Conservation (phyloP, 495 filamentous ascomycete species). For the Podospora sp. region DNA sequence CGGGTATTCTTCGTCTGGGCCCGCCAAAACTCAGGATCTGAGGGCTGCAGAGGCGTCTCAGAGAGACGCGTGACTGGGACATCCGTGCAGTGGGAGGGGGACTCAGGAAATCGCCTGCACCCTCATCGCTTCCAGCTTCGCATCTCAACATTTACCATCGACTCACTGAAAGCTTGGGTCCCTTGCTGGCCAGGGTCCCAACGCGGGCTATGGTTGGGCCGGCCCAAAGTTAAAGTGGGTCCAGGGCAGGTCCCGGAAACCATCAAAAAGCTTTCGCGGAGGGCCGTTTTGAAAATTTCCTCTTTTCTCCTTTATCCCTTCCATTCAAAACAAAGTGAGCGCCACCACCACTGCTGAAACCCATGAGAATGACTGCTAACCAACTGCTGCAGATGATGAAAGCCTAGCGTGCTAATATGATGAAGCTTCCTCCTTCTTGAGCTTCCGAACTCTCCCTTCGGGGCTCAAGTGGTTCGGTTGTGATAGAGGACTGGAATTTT, state of each 20-base stretch:
- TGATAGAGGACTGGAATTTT: slow-evolving; percentile 68
- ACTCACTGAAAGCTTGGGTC: slow-evolving; percentile 16
- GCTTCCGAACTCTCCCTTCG: slow-evolving; percentile 76
- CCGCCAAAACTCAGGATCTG: slow-evolving; percentile 5
- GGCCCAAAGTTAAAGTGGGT: slow-evolving; percentile 30
- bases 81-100: slow-evolving; percentile 20
- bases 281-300: slow-evolving; percentile 34
- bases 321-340: slow-evolving; percentile 92
- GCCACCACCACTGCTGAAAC: slow-evolving; percentile 19
- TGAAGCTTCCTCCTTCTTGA: slow-evolving; percentile 66
- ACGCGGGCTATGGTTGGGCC: slow-evolving; percentile 13
- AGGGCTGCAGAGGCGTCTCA: slow-evolving; percentile 30
- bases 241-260: not conserved
- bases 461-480: slow-evolving; percentile 88
- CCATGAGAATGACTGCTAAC: slow-evolving; percentile 46
- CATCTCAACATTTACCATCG: not conserved
- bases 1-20: not conserved
- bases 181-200: slow-evolving; percentile 3
- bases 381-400: slow-evolving; percentile 86
- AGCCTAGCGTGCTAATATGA: slow-evolving; percentile 91
- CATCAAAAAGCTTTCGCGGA: slow-evolving; percentile 27
- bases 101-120: not conserved
- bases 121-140: slow-evolving; percentile 7
- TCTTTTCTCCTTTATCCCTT: slow-evolving; percentile 77
- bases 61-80: slow-evolving; percentile 26